phyloP scores from a whole-genome alignment of 257 asterid species.

The Lithospermum erythrorhizon region DNA sequence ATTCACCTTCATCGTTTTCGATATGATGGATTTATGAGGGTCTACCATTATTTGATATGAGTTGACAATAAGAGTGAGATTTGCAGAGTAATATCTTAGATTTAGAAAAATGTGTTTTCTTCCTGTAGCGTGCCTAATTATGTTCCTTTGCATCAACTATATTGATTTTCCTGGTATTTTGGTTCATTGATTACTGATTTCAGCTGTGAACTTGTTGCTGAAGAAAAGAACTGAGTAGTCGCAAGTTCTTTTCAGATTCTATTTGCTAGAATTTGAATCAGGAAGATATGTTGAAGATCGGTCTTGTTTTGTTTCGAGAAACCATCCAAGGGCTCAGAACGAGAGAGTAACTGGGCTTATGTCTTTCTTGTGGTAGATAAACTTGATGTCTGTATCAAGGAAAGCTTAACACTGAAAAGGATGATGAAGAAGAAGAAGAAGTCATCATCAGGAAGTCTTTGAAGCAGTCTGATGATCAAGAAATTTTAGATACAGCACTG shows the following conservation, averaged over 20 bases:
- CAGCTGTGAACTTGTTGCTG: constrained; percentile 18
- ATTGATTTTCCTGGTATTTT: constrained; percentile 8
- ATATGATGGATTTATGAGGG: not conserved
- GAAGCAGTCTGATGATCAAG: constrained; percentile 26
- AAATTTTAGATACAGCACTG: constrained; percentile 13
- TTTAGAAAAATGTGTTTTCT: not conserved
- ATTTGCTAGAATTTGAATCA: constrained; percentile 26
- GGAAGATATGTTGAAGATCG: constrained; percentile 65
- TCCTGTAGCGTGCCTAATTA: not conserved
- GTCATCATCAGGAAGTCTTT: constrained; percentile 23
- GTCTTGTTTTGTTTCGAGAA: constrained; percentile 59
- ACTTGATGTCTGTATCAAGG: constrained; percentile 30
- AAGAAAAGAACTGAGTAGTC: constrained; percentile 14
- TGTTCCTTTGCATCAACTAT: constrained; percentile 6
- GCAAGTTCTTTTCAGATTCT: constrained; percentile 5
- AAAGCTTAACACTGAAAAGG: constrained; percentile 48
- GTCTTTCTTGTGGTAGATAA: constrained; percentile 43
- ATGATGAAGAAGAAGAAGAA: constrained; percentile 33
- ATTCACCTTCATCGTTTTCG: constrained; percentile 1
- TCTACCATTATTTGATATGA: not conserved
- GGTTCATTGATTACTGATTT: constrained; percentile 14
- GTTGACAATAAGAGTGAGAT: not conserved
- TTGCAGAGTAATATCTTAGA: not conserved
- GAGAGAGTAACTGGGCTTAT: constrained; percentile 48
- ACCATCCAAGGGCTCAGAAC: constrained; percentile 38